Evolutionary conservation across 108 stramenopile species (phyloP).

Genomic region (Nitzschia sp.): DNA sequence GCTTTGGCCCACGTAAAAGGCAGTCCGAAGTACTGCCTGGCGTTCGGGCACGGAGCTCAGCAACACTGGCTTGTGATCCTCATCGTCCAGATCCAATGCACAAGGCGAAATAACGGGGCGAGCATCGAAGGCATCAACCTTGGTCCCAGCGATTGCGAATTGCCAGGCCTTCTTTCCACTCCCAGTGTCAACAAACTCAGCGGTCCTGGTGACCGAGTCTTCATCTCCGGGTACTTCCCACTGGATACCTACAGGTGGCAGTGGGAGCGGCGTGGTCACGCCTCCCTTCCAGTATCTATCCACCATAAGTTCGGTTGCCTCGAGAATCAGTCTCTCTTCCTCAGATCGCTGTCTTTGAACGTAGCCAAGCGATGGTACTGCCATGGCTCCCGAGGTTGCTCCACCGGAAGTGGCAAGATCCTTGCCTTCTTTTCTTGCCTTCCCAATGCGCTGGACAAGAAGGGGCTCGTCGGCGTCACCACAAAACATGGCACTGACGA

Average conservation of each 20-base stretch:
- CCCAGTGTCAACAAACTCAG: slow-evolving; percentile 1
- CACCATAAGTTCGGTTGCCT: background rate
- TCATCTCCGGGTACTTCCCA: background rate
- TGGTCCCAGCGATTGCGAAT: background rate
- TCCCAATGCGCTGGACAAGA: slow-evolving; percentile 8
- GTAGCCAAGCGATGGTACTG: slow-evolving; percentile 6
- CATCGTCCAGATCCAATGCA: slow-evolving; percentile 4
- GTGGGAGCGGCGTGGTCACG: background rate
- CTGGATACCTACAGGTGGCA: background rate
- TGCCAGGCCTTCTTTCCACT: slow-evolving; percentile 1
- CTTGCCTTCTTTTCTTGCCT: slow-evolving; percentile 6
- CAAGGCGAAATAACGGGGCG: slow-evolving; percentile 3
- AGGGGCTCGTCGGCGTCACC: slow-evolving; percentile 7
- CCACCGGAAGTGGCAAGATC: background rate
- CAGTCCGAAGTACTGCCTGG: background rate
- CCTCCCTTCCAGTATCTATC: background rate
- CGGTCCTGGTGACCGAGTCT: background rate
- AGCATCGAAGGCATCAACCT: slow-evolving; percentile 7
- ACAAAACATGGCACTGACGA: slow-evolving; percentile 6
- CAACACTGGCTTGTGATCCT: background rate
- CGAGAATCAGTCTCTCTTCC: background rate
- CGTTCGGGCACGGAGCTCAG: background rate
- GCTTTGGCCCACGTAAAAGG: background rate
- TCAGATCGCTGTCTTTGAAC: background rate
- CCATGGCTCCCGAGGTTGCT: background rate